Evolutionary conservation across 192 early-diverging fungal genomes (phyloP), one percentile per base, ranked within the genome.

Genomic region (Coemansia sp.): DNA sequence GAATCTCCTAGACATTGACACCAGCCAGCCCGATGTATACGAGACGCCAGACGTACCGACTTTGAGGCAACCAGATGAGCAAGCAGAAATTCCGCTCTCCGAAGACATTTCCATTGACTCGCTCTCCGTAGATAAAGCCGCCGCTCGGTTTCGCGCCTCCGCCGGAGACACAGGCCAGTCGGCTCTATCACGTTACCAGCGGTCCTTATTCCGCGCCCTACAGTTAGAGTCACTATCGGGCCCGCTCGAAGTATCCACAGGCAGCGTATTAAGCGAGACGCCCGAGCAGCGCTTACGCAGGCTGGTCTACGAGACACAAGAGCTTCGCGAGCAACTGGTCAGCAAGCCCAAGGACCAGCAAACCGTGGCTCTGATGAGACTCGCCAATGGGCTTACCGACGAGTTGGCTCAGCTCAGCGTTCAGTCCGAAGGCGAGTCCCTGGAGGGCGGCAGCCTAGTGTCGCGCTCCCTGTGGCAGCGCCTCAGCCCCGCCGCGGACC

Each of bases 251-350:
- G 55, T 53, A 7, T 22, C 60, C 6, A 65, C 52, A 12, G 65
- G 44, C 33, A 31, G 79, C 46, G 58, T 69, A 39, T 73, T 90
- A 31, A 76, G 78, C 36, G 95, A 97, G 72, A 95, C 92, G 1
- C 78, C 88, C 22, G 69, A 92, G 39, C 91, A 97, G 72, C 87
- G 89, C 66, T 74, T 94, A 24, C 86, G 91, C 29, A 85, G 95
- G 15, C 88, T 97, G 43, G 87, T 92, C 69, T 90, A 86, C 67
- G 95, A 97, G 74, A 90, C 92, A 10, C 90, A 95, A 66, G 93
- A 97, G 64, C 88, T 97, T 4, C 79, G 75, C 20, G 86, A 89
- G 62, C 90, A 93, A 70, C 63, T 94, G 3, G 41, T 38, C 9
- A 38, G 36, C 36, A 38, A 38, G 36, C 36, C 36, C 9, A 38